phyloP scores from a whole-genome alignment of 805 yeast genomes.

The Candida glaebosa region DNA sequence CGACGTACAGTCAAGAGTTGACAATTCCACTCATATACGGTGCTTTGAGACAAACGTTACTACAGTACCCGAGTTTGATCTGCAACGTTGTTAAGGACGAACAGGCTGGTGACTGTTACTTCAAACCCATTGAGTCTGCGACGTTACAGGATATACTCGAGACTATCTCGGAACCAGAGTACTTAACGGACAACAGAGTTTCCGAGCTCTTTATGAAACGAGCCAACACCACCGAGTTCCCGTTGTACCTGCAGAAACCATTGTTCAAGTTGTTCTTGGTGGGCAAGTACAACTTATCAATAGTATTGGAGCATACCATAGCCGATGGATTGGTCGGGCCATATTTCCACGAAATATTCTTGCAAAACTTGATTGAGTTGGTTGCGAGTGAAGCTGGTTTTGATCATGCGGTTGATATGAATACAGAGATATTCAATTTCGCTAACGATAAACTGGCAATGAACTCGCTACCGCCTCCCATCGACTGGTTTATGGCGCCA shows the following conservation, averaged over 20 bases:
- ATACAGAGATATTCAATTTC: slow-evolving; percentile 18
- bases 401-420: slow-evolving; percentile 4
- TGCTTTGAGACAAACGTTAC: slow-evolving; percentile 28
- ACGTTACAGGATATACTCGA: slow-evolving; percentile 25
- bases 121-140: slow-evolving; percentile 22
- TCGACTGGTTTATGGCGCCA: slow-evolving; percentile 27
- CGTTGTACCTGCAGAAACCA: slow-evolving; percentile 21
- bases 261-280: slow-evolving; percentile 25
- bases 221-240: slow-evolving; percentile 18
- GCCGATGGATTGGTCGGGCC: slow-evolving; percentile 37
- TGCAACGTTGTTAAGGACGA: slow-evolving; percentile 25
- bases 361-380: slow-evolving; percentile 19
- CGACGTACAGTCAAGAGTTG: slow-evolving; percentile 24
- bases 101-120: slow-evolving; percentile 10
- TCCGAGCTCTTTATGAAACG: slow-evolving; percentile 28
- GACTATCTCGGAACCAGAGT: slow-evolving; percentile 10
- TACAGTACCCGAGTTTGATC: slow-evolving; percentile 32
- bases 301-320: slow-evolving; percentile 33
- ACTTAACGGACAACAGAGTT: slow-evolving; percentile 15
- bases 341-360: slow-evolving; percentile 31
- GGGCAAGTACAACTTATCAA: slow-evolving; percentile 21
- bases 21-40: slow-evolving; percentile 14
- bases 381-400: slow-evolving; percentile 4
- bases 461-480: slow-evolving; percentile 33
- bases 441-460: slow-evolving; percentile 17